phyloP scores from a whole-genome alignment of 257 asterid genomes.

The Mitragyna speciosa region DNA sequence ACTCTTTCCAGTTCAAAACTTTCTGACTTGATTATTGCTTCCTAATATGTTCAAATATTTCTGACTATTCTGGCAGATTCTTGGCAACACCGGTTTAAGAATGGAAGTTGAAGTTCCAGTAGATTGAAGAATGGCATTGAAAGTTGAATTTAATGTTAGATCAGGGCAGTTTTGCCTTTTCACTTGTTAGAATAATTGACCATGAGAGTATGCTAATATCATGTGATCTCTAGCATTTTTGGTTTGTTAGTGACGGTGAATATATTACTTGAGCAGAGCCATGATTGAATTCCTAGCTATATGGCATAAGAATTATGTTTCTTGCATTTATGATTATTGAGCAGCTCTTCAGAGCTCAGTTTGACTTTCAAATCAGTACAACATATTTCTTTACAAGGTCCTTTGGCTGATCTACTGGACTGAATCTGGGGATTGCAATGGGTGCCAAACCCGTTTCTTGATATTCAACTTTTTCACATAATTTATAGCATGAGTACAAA shows the following conservation, averaged over 20 bases:
- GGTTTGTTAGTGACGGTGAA: not conserved
- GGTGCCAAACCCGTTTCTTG: too few relatives aligned
- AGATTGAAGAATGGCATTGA: slow-evolving; percentile 41
- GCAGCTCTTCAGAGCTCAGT: too few relatives aligned
- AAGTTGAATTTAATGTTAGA: not conserved
- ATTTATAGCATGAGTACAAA: too few relatives aligned
- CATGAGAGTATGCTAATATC: not conserved
- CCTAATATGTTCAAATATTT: not conserved
- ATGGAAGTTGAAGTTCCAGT: slow-evolving; percentile 83
- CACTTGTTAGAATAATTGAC: slow-evolving; percentile 1
- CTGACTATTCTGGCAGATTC: slow-evolving; percentile 45
- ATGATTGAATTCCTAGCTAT: not conserved
- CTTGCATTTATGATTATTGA: too few relatives aligned
- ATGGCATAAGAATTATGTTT: not conserved
- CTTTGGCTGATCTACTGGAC: too few relatives aligned
- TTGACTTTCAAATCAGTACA: too few relatives aligned
- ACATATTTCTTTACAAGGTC: too few relatives aligned
- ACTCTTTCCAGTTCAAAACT: not conserved
- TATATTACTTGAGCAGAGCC: not conserved
- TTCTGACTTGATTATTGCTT: not conserved
- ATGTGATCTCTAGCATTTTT: not conserved
- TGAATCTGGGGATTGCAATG: too few relatives aligned
- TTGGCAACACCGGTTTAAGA: slow-evolving; percentile 54
- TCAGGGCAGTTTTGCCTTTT: not conserved
- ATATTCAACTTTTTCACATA: too few relatives aligned